A percentile compares a stretch with the other conserved stretches of the same genome.
Evolutionary conservation across 2,329 filamentous ascomycete species (phyloP).

Genomic region (Fusarium nygamai): DNA sequence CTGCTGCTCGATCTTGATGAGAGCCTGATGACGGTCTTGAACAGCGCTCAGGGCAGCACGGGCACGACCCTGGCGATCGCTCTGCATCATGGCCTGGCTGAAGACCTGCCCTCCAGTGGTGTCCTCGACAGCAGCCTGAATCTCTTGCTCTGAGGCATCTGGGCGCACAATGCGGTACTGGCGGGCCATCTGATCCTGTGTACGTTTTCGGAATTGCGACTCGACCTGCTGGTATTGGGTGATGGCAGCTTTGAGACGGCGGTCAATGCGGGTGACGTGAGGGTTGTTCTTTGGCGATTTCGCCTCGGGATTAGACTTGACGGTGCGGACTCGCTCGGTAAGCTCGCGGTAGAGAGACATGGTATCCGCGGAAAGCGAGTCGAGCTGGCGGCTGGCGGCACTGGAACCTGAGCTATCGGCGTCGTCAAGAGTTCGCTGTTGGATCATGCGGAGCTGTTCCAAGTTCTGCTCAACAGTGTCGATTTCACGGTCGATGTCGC

Average conservation of each 20-base stretch:
- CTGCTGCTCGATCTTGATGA: constrained; percentile 91
- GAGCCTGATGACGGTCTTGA: constrained; percentile 82
- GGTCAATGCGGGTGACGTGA: constrained; percentile 84
- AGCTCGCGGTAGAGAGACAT: constrained; percentile 85
- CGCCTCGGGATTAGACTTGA: constrained; percentile 85
- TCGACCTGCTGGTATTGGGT: constrained; percentile 84
- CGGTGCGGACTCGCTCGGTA: constrained; percentile 78
- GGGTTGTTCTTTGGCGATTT: constrained; percentile 76
- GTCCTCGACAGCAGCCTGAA: constrained; percentile 80
- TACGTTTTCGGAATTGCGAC: constrained; percentile 79
- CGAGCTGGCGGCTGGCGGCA: constrained; percentile 74
- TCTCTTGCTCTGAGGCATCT: constrained; percentile 80
- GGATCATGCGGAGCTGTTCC: constrained; percentile 75
- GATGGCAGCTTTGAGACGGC: constrained; percentile 82
- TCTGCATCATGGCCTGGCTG: constrained; percentile 84
- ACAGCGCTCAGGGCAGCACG: constrained; percentile 82
- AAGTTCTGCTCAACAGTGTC: constrained; percentile 78
- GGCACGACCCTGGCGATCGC: constrained; percentile 82
- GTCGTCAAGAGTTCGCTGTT: constrained; percentile 77
- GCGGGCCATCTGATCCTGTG: constrained; percentile 84
- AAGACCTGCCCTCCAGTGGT: constrained; percentile 81
- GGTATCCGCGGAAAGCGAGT: constrained; percentile 78
- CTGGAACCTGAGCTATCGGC: constrained; percentile 76
- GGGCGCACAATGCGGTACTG: constrained; percentile 92
- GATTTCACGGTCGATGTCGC: constrained; percentile 81